phyloP scores from a whole-genome alignment of 2,329 filamentous ascomycete genomes.

The Achaetomium macrosporum region DNA sequence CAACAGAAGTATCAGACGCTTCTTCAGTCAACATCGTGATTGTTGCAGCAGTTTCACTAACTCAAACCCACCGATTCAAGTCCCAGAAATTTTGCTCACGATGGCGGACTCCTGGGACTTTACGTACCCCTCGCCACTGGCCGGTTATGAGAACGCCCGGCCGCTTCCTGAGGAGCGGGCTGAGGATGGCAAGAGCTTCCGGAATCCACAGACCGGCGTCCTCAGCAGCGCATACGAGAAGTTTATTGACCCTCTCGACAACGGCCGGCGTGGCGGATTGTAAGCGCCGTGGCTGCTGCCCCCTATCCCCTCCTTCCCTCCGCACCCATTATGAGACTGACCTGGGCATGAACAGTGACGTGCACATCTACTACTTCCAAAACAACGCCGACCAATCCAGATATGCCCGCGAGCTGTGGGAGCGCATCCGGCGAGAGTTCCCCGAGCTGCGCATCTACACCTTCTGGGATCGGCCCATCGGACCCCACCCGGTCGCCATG shows the following conservation, averaged over 20 bases:
- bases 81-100: background rate
- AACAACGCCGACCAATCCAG: slow-evolving; percentile 54
- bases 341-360: slow-evolving; percentile 46
- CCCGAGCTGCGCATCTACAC: slow-evolving; percentile 78
- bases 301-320: background rate
- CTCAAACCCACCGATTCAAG: background rate
- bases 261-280: slow-evolving; percentile 66
- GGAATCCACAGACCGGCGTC: slow-evolving; percentile 57
- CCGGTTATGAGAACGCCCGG: slow-evolving; percentile 51
- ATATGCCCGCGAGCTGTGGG: slow-evolving; percentile 68
- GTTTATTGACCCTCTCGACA: slow-evolving; percentile 64
- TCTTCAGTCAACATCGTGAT: background rate
- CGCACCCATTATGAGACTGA: background rate
- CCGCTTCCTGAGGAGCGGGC: slow-evolving; percentile 53
- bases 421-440: slow-evolving; percentile 76
- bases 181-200: slow-evolving; percentile 71
- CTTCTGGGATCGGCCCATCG: slow-evolving; percentile 71
- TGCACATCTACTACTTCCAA: slow-evolving; percentile 79
- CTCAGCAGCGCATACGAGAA: slow-evolving; percentile 63
- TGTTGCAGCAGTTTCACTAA: no score
- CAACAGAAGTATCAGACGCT: background rate
- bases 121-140: slow-evolving; percentile 50
- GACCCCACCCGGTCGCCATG: slow-evolving; percentile 80
- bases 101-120: slow-evolving; percentile 13
- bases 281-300: slow-evolving; percentile 32